Evolutionary conservation across 225 moss, liverwort and hornwort genomes (phyloP).

Genomic region (Bryoerythrophyllum caledonicum): DNA sequence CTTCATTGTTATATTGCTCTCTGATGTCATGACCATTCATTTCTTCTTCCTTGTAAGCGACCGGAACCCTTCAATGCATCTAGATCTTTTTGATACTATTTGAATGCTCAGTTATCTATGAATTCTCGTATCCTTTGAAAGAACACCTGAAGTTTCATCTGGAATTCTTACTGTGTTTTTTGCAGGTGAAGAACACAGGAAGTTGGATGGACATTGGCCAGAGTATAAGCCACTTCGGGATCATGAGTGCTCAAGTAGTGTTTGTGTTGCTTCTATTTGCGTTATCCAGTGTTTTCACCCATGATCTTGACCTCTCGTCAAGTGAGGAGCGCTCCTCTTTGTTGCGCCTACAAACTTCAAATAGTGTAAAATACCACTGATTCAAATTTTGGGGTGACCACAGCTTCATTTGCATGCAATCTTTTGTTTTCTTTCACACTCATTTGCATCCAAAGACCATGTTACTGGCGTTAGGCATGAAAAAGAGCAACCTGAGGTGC

Average conservation of each 20-base stretch:
- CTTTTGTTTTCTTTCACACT: neutral
- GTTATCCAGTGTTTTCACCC: slow-evolving; percentile 82
- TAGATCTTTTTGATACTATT: neutral
- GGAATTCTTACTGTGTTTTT: neutral
- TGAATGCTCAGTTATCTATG: neutral
- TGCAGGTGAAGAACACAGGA: slow-evolving; percentile 90
- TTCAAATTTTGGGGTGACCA: neutral
- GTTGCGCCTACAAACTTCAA: slow-evolving; percentile 38
- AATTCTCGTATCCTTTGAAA: neutral
- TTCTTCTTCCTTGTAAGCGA: slow-evolving; percentile 95
- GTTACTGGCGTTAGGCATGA: neutral
- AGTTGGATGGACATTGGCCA: slow-evolving; percentile 99
- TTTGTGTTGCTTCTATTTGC: slow-evolving; percentile 97
- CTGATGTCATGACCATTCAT: slow-evolving; percentile 98
- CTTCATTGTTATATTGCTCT: slow-evolving; percentile 85
- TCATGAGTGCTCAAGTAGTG: slow-evolving; percentile 98
- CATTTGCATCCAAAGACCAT: neutral
- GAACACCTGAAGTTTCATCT: neutral
- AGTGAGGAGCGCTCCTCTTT: slow-evolving; percentile 41
- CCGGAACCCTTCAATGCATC: neutral
- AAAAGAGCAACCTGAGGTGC: neutral
- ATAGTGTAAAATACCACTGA: slow-evolving; percentile 40
- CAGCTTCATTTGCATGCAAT: neutral
- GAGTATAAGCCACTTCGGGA: slow-evolving; percentile 98
- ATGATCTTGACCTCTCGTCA: slow-evolving; percentile 71